phyloP scores from a whole-genome alignment of 2,329 filamentous ascomycete species.

The Xylariaceae sp. region DNA sequence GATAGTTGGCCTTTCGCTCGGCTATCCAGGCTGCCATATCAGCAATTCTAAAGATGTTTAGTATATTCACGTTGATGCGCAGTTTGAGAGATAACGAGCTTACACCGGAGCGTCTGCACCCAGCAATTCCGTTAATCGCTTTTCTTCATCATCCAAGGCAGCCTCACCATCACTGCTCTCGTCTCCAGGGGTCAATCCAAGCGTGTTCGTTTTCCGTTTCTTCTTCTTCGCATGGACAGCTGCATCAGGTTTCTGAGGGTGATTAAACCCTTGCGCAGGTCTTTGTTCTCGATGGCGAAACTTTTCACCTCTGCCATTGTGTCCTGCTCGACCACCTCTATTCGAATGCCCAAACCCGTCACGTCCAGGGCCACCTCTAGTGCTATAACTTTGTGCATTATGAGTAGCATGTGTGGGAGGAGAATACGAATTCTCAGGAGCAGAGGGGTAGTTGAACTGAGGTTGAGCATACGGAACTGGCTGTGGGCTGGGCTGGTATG shows the following conservation, averaged over 20 bases:
- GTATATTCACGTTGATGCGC: constrained; percentile 8
- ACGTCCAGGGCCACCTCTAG: constrained; percentile 24
- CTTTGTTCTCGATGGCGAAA: constrained; percentile 44
- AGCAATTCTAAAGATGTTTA: constrained; percentile 52
- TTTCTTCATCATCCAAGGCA: constrained; percentile 74
- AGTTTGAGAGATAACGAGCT: constrained; percentile 37
- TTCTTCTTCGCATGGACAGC: constrained; percentile 64
- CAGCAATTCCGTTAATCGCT: constrained; percentile 58
- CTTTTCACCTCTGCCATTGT: constrained; percentile 49
- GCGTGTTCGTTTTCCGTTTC: constrained; percentile 73
- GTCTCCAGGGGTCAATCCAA: constrained; percentile 72
- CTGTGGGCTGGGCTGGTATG: constrained; percentile 50
- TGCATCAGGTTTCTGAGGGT: constrained; percentile 59
- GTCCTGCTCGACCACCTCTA: constrained; percentile 48
- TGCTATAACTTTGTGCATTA: constrained; percentile 31
- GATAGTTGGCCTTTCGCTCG: constrained; percentile 80
- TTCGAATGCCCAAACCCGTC: constrained; percentile 31
- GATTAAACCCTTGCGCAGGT: constrained; percentile 42
- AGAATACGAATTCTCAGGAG: constrained; percentile 46
- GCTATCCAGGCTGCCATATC: constrained; percentile 82
- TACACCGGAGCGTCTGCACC: constrained; percentile 63
- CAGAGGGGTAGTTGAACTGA: constrained; percentile 47
- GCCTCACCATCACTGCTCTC: constrained; percentile 64
- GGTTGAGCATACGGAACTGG: constrained; percentile 41
- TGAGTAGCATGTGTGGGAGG: constrained; percentile 42